Conservation (phyloP, 176 grass and related monocot species). For the Eragrostis nindensis region DNA sequence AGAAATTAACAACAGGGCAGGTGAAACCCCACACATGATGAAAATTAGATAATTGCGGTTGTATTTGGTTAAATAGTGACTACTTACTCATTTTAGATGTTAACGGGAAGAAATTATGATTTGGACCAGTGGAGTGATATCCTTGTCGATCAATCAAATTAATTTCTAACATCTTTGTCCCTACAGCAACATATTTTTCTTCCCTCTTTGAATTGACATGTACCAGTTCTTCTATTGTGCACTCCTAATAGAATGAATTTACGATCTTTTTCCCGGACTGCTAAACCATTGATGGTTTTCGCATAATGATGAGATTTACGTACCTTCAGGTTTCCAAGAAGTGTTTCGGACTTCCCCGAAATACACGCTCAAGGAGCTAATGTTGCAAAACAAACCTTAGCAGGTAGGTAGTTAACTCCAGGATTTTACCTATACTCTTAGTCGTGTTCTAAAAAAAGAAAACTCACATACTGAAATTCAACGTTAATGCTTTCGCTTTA, state of each 20-base stretch:
- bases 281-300: not conserved
- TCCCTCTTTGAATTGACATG: not conserved
- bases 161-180: not conserved
- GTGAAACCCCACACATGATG: not conserved
- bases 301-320: not conserved
- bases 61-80: too few relatives aligned
- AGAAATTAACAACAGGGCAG: not conserved
- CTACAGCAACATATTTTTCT: not conserved
- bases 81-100: too few relatives aligned
- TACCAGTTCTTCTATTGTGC: not conserved
- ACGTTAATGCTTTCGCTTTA: not conserved
- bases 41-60: not conserved
- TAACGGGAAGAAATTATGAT: too few relatives aligned
- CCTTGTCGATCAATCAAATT: not conserved
- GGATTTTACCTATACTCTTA: not conserved
- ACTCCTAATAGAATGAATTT: not conserved
- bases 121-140: too few relatives aligned
- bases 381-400: not conserved
- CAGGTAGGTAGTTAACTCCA: not conserved
- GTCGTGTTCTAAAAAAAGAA: not conserved
- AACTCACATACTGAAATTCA: not conserved
- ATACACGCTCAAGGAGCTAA: slow-evolving; percentile 10
- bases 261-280: not conserved
- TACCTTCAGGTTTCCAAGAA: slow-evolving; percentile 13
- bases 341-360: not conserved